phyloP scores from a whole-genome alignment of 306 rosid species.

The Cucumis melo region DNA sequence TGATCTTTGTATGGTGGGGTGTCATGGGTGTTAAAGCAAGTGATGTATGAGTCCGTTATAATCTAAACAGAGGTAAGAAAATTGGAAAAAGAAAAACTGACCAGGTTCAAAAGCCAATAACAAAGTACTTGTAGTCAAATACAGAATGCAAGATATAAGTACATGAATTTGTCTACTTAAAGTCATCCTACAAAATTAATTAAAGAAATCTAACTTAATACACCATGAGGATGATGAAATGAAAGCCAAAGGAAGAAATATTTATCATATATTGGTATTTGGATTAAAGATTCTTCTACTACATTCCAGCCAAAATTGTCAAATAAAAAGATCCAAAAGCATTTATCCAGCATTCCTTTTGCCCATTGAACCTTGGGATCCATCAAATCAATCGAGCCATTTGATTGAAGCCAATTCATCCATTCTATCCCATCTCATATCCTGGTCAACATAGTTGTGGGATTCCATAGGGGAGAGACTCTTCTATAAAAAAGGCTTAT shows the following conservation, averaged over 20 bases:
- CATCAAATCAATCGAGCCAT: neutral
- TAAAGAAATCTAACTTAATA: neutral
- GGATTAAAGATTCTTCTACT: neutral
- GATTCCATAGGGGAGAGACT: neutral
- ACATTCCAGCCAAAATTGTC: neutral
- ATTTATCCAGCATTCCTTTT: neutral
- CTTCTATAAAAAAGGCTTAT: neutral
- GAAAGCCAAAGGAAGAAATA: neutral
- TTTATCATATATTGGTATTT: neutral
- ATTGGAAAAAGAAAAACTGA: neutral
- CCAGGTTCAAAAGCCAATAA: neutral
- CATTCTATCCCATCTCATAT: neutral
- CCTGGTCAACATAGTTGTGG: neutral
- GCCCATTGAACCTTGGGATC: neutral
- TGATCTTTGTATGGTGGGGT: neutral
- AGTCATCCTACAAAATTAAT: neutral
- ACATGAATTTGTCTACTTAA: neutral
- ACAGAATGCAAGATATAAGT: neutral
- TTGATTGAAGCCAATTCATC: neutral
- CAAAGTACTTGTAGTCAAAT: neutral
- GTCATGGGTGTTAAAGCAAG: neutral
- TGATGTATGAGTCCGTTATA: neutral
- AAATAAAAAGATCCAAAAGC: neutral
- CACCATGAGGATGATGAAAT: neutral
- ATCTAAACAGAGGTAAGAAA: neutral